Percentiles rank a stretch among this genome's conserved stretches.
Evolutionary conservation across 2,329 filamentous ascomycete genomes (phyloP).

Genomic region (Penicillium sp.): DNA sequence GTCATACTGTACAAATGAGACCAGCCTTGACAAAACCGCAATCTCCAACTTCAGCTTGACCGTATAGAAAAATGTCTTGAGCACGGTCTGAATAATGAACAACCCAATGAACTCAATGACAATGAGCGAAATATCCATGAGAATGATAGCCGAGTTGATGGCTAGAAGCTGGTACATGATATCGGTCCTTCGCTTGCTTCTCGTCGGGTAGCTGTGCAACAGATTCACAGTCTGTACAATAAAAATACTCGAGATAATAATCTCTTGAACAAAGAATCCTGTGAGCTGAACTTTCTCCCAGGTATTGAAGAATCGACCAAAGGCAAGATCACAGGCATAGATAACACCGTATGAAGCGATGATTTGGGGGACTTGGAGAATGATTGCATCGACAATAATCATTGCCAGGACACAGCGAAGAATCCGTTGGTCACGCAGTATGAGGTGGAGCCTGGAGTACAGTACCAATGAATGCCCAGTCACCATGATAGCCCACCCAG

Average conservation of each 20-base stretch:
- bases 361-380: constrained; percentile 10
- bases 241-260: constrained; percentile 14
- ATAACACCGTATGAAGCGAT: constrained; percentile 14
- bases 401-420: constrained; percentile 10
- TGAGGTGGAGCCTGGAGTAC: constrained; percentile 17
- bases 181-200: constrained; percentile 6
- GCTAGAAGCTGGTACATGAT: constrained; percentile 16
- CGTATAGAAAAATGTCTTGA: constrained; percentile 14
- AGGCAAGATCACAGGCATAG: constrained; percentile 4
- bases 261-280: constrained; percentile 14
- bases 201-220: constrained; percentile 6
- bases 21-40: constrained; percentile 5
- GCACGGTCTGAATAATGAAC: constrained; percentile 10
- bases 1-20: constrained; percentile 2
- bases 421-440: constrained; percentile 3
- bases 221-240: constrained; percentile 10
- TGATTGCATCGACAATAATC: constrained; percentile 14
- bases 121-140: constrained; percentile 16
- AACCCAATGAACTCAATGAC: constrained; percentile 5
- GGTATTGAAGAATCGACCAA: constrained; percentile 7
- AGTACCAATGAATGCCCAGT: constrained; percentile 16
- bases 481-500: constrained; percentile 14
- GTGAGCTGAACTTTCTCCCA: constrained; percentile 17
- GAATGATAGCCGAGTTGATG: constrained; percentile 13
- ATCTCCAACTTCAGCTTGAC: constrained; percentile 16